Evolutionary conservation across 2,329 filamentous ascomycete species (phyloP).

Genomic region (Arthrobotrys sinensis): DNA sequence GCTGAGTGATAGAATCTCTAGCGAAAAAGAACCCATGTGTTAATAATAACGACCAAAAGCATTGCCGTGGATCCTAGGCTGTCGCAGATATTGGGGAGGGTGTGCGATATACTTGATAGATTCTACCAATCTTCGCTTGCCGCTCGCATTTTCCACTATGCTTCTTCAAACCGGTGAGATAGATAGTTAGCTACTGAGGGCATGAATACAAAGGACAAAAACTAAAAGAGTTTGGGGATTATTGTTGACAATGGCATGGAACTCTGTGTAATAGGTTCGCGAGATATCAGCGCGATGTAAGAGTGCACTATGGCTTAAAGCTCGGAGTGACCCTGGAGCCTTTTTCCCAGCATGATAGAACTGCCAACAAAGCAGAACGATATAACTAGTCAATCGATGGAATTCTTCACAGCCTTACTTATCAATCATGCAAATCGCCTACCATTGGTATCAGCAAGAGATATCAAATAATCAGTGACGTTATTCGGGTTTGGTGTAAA

Average conservation of each 20-base stretch:
- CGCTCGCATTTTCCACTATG: slow-evolving; percentile 65
- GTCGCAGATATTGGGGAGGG: too few relatives aligned
- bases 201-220: neutral
- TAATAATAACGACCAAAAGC: neutral
- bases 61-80: neutral
- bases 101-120: slow-evolving; percentile 50
- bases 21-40: neutral
- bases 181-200: neutral
- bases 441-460: neutral
- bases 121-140: slow-evolving; percentile 62
- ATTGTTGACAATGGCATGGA: too few relatives aligned
- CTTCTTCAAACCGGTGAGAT: slow-evolving; percentile 46
- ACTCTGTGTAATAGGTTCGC: too few relatives aligned
- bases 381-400: too few relatives aligned
- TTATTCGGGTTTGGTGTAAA: neutral
- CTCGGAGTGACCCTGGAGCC: too few relatives aligned
- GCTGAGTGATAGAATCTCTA: slow-evolving; percentile 39
- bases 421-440: slow-evolving; percentile 64
- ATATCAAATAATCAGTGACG: neutral
- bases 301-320: too few relatives aligned
- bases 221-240: too few relatives aligned
- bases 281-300: too few relatives aligned
- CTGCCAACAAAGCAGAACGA: too few relatives aligned
- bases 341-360: too few relatives aligned
- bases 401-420: slow-evolving; percentile 62